phyloP scores from a whole-genome alignment of 345 rosid genomes.

The Arabidopsis arenosa region DNA sequence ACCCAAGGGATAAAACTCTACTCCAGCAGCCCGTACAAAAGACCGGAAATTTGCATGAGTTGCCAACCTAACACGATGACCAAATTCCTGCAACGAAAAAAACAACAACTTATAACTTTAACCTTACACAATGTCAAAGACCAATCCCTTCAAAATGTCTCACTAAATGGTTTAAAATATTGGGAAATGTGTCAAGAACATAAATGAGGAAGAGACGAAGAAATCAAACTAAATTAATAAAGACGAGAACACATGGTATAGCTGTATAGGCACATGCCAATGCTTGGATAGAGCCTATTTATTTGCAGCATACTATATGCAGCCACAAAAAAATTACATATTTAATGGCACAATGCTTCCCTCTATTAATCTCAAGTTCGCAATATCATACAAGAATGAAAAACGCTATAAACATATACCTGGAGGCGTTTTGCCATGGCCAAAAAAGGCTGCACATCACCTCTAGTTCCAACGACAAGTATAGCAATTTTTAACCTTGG shows the following conservation, averaged over 20 bases:
- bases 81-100: slow-evolving; percentile 73
- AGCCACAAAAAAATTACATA: background rate
- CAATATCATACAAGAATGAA: background rate
- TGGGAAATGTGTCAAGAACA: background rate
- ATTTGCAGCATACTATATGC: background rate
- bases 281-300: background rate
- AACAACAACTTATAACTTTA: background rate
- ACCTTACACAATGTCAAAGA: slow-evolving; percentile 8
- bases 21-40: slow-evolving; percentile 84
- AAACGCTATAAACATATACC: slow-evolving; percentile 49
- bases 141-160: background rate
- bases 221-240: slow-evolving; percentile 12
- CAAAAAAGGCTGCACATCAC: slow-evolving; percentile 96
- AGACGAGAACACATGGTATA: background rate
- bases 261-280: background rate
- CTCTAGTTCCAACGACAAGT: slow-evolving; percentile 98
- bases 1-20: slow-evolving; percentile 91
- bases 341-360: background rate
- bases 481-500: slow-evolving; percentile 80
- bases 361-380: slow-evolving; percentile 1
- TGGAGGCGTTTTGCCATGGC: slow-evolving; percentile 98
- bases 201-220: background rate
- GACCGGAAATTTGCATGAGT: slow-evolving; percentile 86
- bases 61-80: slow-evolving; percentile 93
- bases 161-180: slow-evolving; percentile 3